These are phyloP conservation scores for Paracorniculantispora psalliotae DNA, from an alignment of 2,329 filamentous ascomycete species.

Conservation along the genomic window DNA sequence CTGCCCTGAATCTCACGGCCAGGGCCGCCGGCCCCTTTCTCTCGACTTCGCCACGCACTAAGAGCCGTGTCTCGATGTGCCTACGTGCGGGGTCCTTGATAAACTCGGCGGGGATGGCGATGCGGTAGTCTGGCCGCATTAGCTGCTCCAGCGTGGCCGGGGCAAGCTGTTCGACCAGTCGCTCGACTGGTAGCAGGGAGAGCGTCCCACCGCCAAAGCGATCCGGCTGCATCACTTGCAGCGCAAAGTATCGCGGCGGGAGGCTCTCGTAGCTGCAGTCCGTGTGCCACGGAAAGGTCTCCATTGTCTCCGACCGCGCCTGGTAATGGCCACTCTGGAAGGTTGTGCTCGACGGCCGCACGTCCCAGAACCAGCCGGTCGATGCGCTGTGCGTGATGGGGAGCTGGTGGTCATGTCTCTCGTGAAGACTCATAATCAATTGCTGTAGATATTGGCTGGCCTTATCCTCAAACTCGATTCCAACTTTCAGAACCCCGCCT, in stretches of 20 bases:
- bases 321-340: slow-evolving; percentile 28
- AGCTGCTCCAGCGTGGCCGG: slow-evolving; percentile 20
- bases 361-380: slow-evolving; percentile 41
- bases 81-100: slow-evolving; percentile 22
- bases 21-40: slow-evolving; percentile 9
- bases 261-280: slow-evolving; percentile 38
- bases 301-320: slow-evolving; percentile 38
- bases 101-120: slow-evolving; percentile 31
- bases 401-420: slow-evolving; percentile 29
- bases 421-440: slow-evolving; percentile 29
- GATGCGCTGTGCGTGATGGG: slow-evolving; percentile 37
- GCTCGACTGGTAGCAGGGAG: slow-evolving; percentile 31
- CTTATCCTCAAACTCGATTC: slow-evolving; percentile 28
- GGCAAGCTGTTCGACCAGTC: slow-evolving; percentile 24
- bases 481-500: slow-evolving; percentile 32
- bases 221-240: slow-evolving; percentile 38
- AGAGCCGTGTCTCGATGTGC: too few species aligned
- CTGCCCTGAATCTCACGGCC: slow-evolving; percentile 29
- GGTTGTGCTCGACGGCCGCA: slow-evolving; percentile 26
- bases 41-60: too few species aligned
- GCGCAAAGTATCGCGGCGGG: slow-evolving; percentile 34
- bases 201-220: slow-evolving; percentile 35
- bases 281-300: slow-evolving; percentile 39
- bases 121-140: slow-evolving; percentile 25
- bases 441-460: slow-evolving; percentile 30